Conservation (phyloP, 495 filamentous ascomycete species). For the Penicillium ochrochloron region DNA sequence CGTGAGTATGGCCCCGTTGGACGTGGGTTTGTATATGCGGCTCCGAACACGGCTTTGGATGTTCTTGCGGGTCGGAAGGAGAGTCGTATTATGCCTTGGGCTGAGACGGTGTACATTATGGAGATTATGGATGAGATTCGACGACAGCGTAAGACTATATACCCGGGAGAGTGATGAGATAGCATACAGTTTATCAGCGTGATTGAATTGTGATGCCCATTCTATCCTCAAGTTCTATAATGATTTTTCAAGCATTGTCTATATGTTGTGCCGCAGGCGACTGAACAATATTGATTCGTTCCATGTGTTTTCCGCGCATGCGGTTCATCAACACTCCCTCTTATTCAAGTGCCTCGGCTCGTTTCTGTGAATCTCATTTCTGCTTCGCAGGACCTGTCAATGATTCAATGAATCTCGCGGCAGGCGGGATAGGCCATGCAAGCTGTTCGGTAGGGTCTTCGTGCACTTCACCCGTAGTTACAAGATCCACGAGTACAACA, state of each 20-base stretch:
- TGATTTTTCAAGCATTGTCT: background rate
- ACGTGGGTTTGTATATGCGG: conserved; percentile 28
- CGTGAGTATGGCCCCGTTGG: conserved; percentile 21
- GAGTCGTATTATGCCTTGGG: conserved; percentile 26
- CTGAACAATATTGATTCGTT: background rate
- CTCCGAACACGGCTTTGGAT: conserved; percentile 30
- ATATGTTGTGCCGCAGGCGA: background rate
- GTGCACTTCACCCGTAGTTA: conserved; percentile 31
- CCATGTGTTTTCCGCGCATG: background rate
- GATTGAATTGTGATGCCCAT: background rate
- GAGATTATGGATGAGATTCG: conserved; percentile 37
- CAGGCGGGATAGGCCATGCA: conserved; percentile 31
- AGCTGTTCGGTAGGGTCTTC: conserved; percentile 26
- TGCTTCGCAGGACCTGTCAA: conserved; percentile 11
- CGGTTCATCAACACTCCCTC: background rate
- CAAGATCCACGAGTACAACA: conserved; percentile 35
- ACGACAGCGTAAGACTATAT: conserved; percentile 20
- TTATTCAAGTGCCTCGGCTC: background rate
- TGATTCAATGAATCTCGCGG: conserved; percentile 13
- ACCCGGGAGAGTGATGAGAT: conserved; percentile 18
- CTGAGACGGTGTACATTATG: conserved; percentile 27
- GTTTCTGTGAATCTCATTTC: background rate
- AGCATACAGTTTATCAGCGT: background rate
- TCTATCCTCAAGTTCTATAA: background rate
- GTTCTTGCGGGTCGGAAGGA: conserved; percentile 24